Evolutionary conservation across 2,329 filamentous ascomycete genomes (phyloP), one percentile per base, ranked within the genome.

Genomic region (Alternaria postmessia): DNA sequence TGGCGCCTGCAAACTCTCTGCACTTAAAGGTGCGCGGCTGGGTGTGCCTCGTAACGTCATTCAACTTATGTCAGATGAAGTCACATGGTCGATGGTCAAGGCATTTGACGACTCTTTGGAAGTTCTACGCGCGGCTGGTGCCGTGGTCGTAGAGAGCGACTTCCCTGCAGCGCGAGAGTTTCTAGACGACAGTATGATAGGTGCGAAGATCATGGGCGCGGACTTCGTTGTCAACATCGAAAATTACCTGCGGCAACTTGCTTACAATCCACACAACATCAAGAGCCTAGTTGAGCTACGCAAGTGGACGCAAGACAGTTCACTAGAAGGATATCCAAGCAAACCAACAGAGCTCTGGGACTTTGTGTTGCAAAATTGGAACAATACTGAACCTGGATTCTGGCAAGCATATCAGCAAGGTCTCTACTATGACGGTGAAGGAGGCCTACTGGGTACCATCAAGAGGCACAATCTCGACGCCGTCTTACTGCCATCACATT

Each of bases 21-120:
- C 84, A 1, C 83, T 93, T 0, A 80, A 84, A 65, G 86, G 85
- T 8, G 89, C 89, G 2, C 84, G 80, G 0, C 92, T 93, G 58
- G 91, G 90, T 7, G 78, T 93, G 0, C 90, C 91, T 0, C 92
- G 90, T 90, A 76, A 86, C 42, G 88, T 85, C 65, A 90, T 93
- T 78, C 93, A 90, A 91, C 80, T 83, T 0, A 80, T 87, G 46
- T 86, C 87, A 0, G 83, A 87, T 42, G 66, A 76, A 2, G 83
- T 86, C 38, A 87, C 91, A 75, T 82, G 84, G 54, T 66, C 79
- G 0, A 80, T 83, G 7, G 82, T 93, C 4, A 74, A 85, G 2
- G 57, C 68, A 1, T 69, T 82, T 26, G 69, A 92, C 9, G 69
- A 79, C 0, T 57, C 68, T 2, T 69, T 82, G 24, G 69, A 92